Evolutionary conservation across 345 rosid genomes (phyloP).

Genomic region (Camelina hispida): DNA sequence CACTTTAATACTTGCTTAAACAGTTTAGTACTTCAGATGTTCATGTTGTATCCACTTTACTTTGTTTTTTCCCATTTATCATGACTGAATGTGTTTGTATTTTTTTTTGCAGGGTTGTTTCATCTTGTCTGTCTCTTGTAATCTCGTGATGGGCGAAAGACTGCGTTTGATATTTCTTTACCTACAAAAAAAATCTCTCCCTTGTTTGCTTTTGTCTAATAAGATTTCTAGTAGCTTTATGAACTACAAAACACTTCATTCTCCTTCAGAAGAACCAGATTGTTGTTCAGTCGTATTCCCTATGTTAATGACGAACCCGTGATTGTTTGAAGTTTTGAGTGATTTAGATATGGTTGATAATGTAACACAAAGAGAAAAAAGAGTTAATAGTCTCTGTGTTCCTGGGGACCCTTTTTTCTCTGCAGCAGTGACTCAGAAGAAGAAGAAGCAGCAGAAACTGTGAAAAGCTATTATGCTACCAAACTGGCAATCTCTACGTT

Average conservation of each 20-base stretch:
- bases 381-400: constrained; percentile 25
- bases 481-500: constrained; percentile 17
- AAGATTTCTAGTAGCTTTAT: constrained; percentile 28
- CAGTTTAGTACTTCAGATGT: constrained; percentile 5
- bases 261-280: constrained; percentile 29
- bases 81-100: constrained; percentile 2
- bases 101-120: constrained; percentile 32
- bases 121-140: constrained; percentile 19
- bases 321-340: constrained; percentile 15
- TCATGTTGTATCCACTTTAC: neutral
- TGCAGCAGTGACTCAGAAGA: constrained; percentile 6
- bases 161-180: constrained; percentile 3
- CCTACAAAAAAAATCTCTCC: constrained; percentile 14
- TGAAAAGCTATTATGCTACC: constrained; percentile 30
- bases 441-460: constrained; percentile 9
- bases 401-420: constrained; percentile 16
- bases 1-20: neutral
- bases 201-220: constrained; percentile 25
- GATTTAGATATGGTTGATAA: constrained; percentile 3
- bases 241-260: constrained; percentile 37
- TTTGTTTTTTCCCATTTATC: neutral
- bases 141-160: constrained; percentile 13
- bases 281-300: constrained; percentile 27
- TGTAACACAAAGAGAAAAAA: constrained; percentile 26
- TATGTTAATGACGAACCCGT: constrained; percentile 26